Percentiles rank a stretch among this genome's conserved stretches.
Conservation (phyloP, 1,139 yeast species). For the Saccharomycopsis hybrid region DNA sequence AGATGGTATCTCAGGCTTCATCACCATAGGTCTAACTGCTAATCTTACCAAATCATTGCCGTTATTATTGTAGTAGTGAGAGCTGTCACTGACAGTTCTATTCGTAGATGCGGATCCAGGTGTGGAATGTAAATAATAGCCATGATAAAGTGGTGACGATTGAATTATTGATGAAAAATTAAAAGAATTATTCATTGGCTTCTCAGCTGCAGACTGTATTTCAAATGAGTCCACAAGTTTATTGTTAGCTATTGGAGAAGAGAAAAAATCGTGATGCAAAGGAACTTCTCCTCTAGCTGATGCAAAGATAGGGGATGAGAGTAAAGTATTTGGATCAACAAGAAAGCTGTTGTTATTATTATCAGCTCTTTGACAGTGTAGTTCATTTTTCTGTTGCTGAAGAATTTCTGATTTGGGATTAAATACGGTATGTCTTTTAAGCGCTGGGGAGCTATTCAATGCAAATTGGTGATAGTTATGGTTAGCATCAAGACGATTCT, state of each 20-base stretch:
- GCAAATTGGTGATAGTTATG: not conserved
- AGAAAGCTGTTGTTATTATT: constrained; percentile 2
- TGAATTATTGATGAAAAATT: constrained; percentile 18
- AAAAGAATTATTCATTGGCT: constrained; percentile 3
- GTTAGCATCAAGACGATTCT: too few relatives aligned
- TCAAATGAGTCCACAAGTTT: not conserved
- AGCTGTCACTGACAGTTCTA: not conserved
- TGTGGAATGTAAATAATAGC: constrained; percentile 14
- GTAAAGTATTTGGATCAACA: constrained; percentile 15
- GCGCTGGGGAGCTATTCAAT: not conserved
- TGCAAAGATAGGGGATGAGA: constrained; percentile 11
- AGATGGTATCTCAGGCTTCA: not conserved
- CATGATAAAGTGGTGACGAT: constrained; percentile 17
- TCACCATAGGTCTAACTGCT: constrained; percentile 13
- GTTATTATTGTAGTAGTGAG: not conserved
- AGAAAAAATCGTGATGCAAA: constrained; percentile 1
- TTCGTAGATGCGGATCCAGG: constrained; percentile 2
- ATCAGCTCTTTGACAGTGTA: not conserved
- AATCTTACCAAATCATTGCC: constrained; percentile 4
- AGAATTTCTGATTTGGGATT: too few relatives aligned
- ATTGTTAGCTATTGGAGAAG: constrained; percentile 6
- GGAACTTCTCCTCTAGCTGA: not conserved
- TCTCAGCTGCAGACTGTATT: not conserved
- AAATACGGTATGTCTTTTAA: too few relatives aligned
- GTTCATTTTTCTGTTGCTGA: not conserved